Evolutionary conservation across 257 asterid genomes (phyloP).

Genomic region (Solanum virginianum): DNA sequence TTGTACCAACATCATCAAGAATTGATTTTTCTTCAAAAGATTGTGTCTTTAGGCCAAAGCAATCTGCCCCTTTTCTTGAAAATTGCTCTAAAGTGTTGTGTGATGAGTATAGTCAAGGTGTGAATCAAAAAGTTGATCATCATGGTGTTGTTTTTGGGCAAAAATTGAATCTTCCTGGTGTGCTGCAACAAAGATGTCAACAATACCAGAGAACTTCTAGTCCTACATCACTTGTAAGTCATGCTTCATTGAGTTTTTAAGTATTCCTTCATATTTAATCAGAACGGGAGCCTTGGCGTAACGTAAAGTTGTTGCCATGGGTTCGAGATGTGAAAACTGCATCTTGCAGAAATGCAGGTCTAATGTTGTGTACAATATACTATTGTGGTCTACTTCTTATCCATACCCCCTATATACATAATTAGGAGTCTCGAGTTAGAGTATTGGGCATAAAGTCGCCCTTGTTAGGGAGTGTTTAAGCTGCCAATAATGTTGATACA

Average conservation of each 20-base stretch:
- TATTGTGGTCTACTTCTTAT: no score
- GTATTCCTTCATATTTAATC: neutral
- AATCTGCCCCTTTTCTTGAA: conserved; percentile 9
- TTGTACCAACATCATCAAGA: conserved; percentile 11
- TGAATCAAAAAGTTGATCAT: conserved; percentile 17
- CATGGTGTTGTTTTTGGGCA: conserved; percentile 20
- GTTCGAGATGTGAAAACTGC: no score
- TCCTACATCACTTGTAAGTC: conserved; percentile 40
- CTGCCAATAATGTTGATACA: neutral
- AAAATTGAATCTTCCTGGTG: conserved; percentile 10
- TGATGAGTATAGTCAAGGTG: conserved; percentile 23
- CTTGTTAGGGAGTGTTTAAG: neutral
- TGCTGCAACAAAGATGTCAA: conserved; percentile 32
- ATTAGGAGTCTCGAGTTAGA: neutral
- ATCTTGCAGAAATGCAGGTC: no score
- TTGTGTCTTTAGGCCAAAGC: conserved; percentile 21
- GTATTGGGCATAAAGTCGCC: neutral
- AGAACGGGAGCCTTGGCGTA: neutral
- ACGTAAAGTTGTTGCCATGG: neutral
- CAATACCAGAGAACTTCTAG: conserved; percentile 27
- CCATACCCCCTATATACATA: no score
- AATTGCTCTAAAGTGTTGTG: conserved; percentile 33
- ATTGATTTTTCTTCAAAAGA: conserved; percentile 15
- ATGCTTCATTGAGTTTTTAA: neutral
- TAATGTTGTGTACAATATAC: no score